Evolutionary conservation across 768 basidiomycete genomes (phyloP), one percentile per base, ranked within the genome.

Genomic region (Leccinellum albellum): DNA sequence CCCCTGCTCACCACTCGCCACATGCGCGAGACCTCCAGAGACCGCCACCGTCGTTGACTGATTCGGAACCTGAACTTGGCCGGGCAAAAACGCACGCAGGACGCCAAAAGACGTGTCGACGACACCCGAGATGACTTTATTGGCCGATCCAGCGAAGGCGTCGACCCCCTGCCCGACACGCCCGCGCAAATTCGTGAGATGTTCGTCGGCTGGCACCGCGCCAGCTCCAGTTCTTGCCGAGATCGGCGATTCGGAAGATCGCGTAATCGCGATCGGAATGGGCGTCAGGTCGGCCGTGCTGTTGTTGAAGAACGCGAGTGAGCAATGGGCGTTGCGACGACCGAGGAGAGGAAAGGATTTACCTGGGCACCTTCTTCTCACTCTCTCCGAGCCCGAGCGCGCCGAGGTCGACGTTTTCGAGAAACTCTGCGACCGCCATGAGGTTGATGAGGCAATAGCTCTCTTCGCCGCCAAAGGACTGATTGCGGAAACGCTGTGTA

Each of bases 391-490:
- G 72, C 0, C 82, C 86, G 20, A 90, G 74, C 1, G 79, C 82
- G 8, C 81, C 87, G 55, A 97, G 77, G 74, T 98, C 94, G 33
- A 98, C 93, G 67, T 94, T 91, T 74, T 96, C 94, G 51, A 98
- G 77, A 70, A 98, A 99, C 68, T 98, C 95, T 1, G 91, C 91
- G 6, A 96, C 94, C 12, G 96, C 96, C 79, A 95, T 85, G 37
- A 97, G 77, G 72, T 97, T 98, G 70, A 98, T 90, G 40, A 96
- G 79, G 57, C 94, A 98, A 65, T 94, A 99, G 49, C 85, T 87
- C 65, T 92, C 91, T 66, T 98, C 94, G 1, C 86, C 84, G 1
- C 67, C 69, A 51, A 67, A 64, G 2, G 58, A 42, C 35, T 66
- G 65, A 37, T 74, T 72, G 20, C 74, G 65, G 55, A 70, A 69